Base-by-base conservation (phyloP, 2,329 filamentous ascomycete species). In the Aspergillus sp. region DNA sequence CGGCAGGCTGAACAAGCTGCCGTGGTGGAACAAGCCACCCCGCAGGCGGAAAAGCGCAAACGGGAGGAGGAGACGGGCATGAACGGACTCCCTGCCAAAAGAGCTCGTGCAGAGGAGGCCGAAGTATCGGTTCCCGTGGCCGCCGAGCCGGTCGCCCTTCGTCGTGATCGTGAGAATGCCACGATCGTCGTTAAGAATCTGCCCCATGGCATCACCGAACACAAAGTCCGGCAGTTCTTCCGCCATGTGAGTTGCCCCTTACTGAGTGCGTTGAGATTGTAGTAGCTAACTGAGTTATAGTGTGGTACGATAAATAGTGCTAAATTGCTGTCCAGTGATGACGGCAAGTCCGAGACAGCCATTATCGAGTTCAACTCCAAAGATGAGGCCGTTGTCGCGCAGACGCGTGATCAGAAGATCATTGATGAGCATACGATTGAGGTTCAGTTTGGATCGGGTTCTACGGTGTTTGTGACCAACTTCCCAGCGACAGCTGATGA, bases 381-480 rank as follows among this genome's bases (percentile, higher is more conserved):
- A 4, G 91, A 96, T 58, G 93, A 97, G 67, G 92, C 91, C 7
- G 82, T 89, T 55, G 89, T 91, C 21, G 94, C 95, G 5, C 82
- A 93, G 65, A 89, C 92, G 13, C 88, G 91, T 63, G 88, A 97
- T 70, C 87, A 88, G 55, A 97, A 96, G 73, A 87, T 86, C 58
- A 88, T 97, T 67, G 87, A 89, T 55, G 88, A 90, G 23, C 84
- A 85, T 38, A 85, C 88, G 64, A 89, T 99, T 52, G 82, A 84
- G 38, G 91, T 99, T 21, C 83, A 85, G 58, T 82, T 91, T 48
- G 93, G 90, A 32, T 87, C 89, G 39, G 88, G 89, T 55, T 86
- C 92, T 59, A 98, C 92, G 0, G 79, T 99, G 5, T 99, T 90
- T 72, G 87, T 98, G 36, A 89, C 93, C 47, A 99, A 99, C 72